phyloP scores from a whole-genome alignment of 805 yeast genomes.

The Debaryomyces castellii region DNA sequence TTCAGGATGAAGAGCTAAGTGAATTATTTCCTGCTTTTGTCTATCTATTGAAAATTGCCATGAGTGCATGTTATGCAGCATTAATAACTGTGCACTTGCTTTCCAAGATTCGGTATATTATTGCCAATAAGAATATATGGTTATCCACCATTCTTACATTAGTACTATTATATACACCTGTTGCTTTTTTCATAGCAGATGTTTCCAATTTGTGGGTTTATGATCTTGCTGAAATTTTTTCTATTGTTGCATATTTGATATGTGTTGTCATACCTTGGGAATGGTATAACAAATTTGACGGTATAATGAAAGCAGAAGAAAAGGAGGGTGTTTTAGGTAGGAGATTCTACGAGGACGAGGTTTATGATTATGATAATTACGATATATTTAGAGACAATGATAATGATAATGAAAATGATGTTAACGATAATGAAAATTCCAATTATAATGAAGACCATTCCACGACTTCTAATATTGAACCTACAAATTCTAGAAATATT shows the following conservation, averaged over 20 bases:
- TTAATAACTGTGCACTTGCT: constrained; percentile 56
- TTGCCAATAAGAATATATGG: constrained; percentile 47
- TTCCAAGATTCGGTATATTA: constrained; percentile 50
- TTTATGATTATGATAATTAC: constrained; percentile 38
- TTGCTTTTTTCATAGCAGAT: constrained; percentile 74
- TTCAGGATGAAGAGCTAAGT: constrained; percentile 43
- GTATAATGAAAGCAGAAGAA: constrained; percentile 57
- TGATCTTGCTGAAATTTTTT: constrained; percentile 70
- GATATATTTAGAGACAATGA: constrained; percentile 41
- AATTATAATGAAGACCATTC: not conserved
- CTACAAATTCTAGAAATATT: not conserved
- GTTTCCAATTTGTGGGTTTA: constrained; percentile 74
- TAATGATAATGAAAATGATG: constrained; percentile 9
- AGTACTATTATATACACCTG: constrained; percentile 56
- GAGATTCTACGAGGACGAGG: constrained; percentile 69
- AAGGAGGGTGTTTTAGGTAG: constrained; percentile 75
- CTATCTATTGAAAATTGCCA: constrained; percentile 69
- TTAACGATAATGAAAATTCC: not conserved
- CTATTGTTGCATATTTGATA: constrained; percentile 67
- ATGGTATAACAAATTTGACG: constrained; percentile 70
- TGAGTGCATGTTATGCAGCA: constrained; percentile 67
- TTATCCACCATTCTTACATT: constrained; percentile 57
- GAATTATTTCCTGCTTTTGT: constrained; percentile 72
- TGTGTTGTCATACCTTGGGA: constrained; percentile 82
- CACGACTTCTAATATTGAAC: not conserved